Conservation (phyloP, 2,329 filamentous ascomycete species). For the Cladosporium austrohemisphaericum region DNA sequence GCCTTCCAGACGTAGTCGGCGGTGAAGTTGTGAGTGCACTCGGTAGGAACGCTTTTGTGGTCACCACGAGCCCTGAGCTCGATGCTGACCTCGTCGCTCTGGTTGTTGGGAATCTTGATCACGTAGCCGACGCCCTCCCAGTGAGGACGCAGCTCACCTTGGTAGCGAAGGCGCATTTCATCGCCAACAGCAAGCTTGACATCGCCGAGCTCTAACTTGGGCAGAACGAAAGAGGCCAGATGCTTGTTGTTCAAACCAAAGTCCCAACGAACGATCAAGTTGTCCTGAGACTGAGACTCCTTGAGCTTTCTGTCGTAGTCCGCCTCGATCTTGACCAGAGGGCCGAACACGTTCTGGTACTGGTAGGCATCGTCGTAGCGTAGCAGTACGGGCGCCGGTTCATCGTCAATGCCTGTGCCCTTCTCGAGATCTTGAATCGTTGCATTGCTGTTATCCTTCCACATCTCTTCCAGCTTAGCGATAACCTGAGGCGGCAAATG, state of each 20-base stretch:
- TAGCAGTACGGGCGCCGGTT: constrained; percentile 85
- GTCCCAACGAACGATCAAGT: constrained; percentile 91
- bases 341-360: constrained; percentile 98
- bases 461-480: constrained; percentile 93
- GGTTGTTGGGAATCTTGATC: constrained; percentile 98
- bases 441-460: constrained; percentile 89
- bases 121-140: constrained; percentile 99
- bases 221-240: constrained; percentile 87
- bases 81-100: constrained; percentile 94
- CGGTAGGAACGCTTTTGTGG: constrained; percentile 91
- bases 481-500: constrained; percentile 93
- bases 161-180: constrained; percentile 97
- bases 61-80: constrained; percentile 92
- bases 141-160: constrained; percentile 81
- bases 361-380: constrained; percentile 97
- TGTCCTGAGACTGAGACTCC: constrained; percentile 95
- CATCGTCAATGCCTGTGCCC: constrained; percentile 85
- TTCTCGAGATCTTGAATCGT: constrained; percentile 91
- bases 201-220: constrained; percentile 95
- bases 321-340: constrained; percentile 96
- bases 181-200: constrained; percentile 97
- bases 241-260: constrained; percentile 96
- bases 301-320: constrained; percentile 99
- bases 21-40: constrained; percentile 96
- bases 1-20: constrained; percentile 99